Percentiles rank a stretch among this genome's conserved stretches.
Evolutionary conservation across 225 moss, liverwort and hornwort genomes (phyloP).

Genomic region (Straminergon stramineum): DNA sequence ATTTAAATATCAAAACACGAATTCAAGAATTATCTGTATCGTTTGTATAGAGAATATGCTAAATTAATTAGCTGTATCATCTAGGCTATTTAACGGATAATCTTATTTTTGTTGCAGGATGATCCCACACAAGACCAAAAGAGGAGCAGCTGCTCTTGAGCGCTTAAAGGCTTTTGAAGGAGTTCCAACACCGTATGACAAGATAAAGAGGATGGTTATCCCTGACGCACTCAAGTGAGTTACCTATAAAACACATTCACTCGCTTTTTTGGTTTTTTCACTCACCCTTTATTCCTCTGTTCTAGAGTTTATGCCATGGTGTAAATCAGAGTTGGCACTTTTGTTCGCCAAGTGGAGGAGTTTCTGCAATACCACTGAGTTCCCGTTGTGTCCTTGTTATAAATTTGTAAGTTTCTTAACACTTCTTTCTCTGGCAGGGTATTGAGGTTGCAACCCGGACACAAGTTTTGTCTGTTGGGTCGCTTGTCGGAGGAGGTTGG

Average conservation of each 20-base stretch:
- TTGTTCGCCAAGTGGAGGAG: not conserved
- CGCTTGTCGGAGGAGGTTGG: constrained; percentile 17
- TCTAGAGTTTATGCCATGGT: not conserved
- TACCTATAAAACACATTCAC: not conserved
- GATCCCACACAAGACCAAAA: constrained; percentile 81
- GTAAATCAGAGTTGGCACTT: not conserved
- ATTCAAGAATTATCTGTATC: not conserved
- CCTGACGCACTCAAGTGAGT: constrained; percentile 63
- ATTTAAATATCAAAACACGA: not conserved
- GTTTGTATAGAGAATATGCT: not conserved
- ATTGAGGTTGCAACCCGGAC: constrained; percentile 16
- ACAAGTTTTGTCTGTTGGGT: constrained; percentile 11
- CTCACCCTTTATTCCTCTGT: not conserved
- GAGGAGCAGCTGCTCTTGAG: constrained; percentile 77
- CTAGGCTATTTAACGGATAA: too few relatives aligned
- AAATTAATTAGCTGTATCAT: not conserved
- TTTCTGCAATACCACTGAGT: not conserved
- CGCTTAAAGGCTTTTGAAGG: constrained; percentile 79
- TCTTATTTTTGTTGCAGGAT: constrained; percentile 18
- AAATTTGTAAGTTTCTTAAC: not conserved
- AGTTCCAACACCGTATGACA: constrained; percentile 71
- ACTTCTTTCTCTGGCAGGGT: not conserved
- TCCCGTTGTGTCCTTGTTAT: not conserved
- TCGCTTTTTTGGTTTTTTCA: not conserved
- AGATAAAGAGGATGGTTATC: constrained; percentile 87